Evolutionary conservation across 306 rosid genomes (phyloP), one percentile per base, ranked within the genome.

Genomic region (Pyrus communis): DNA sequence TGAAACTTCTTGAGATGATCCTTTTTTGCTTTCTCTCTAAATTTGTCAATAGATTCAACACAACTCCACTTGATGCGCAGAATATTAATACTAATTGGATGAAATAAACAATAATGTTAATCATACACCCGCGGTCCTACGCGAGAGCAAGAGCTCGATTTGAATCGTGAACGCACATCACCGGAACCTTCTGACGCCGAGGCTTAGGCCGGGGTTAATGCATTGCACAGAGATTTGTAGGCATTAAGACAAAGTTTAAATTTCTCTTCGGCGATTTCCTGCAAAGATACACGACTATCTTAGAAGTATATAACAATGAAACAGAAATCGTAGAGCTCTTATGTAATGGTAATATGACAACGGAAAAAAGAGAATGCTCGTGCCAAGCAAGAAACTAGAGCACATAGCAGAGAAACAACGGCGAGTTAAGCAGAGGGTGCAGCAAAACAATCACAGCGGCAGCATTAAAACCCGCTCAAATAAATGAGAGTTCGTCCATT

Each of bases 201-300:
- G 33, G 72, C 25, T 82, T 83, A 89, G 12, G 90, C 85, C 2
- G 88, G 71, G 79, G 94, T 81, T 70, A 91, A 81, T 33, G 90
- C 93, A 77, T 77, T 77, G 85, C 91, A 86, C 77, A 93, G 81
- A 33, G 98, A 86, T 60, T 89, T 90, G 90, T 93, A 93, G 9
- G 98, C 96, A 83, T 76, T 82, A 52, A 85, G 86, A 76, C 96
- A 94, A 0, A 74, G 78, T 80, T 86, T 94, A 82, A 94, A 94
- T 81, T 89, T 94, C 80, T 94, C 98, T 82, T 82, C 95, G 43
- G 96, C 97, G 77, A 82, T 74, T 67, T 79, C 91, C 96, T 90
- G 93, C 71, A 69, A 78, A 70, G 61, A 77, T 28, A 31, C 22
- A 78, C 77, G 67, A 51, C 14, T 33, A 31, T 64, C 58, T 69